A percentile compares a stretch with the other conserved stretches of the same genome.
These are phyloP conservation scores for Lipomyces yarrowii DNA, from an alignment of 1,139 yeast genomes.

Conservation along the genomic window DNA sequence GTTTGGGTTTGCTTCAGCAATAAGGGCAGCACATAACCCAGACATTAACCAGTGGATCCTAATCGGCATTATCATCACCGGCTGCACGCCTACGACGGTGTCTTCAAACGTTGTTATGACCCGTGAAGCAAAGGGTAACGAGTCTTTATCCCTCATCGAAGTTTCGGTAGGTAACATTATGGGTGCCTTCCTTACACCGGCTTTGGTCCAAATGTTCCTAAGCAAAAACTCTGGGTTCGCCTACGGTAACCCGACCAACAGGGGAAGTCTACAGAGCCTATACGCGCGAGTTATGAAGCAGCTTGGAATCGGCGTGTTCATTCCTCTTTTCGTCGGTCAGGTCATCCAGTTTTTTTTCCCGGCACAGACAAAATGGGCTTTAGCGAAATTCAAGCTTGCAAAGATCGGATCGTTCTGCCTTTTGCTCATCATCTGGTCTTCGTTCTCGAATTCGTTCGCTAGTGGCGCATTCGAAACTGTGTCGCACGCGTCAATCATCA, in stretches of 20 bases:
- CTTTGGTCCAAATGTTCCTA: slow-evolving; percentile 71
- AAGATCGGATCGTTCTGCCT: slow-evolving; percentile 81
- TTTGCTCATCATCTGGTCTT: slow-evolving; percentile 75
- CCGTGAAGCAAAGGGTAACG: slow-evolving; percentile 78
- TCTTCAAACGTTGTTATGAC: slow-evolving; percentile 93
- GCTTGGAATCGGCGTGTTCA: slow-evolving; percentile 77
- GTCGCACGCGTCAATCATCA: slow-evolving; percentile 66
- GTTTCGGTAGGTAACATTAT: slow-evolving; percentile 80
- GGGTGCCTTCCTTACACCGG: slow-evolving; percentile 88
- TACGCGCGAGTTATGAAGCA: slow-evolving; percentile 82
- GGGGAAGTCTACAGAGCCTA: slow-evolving; percentile 55
- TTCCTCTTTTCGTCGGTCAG: slow-evolving; percentile 89
- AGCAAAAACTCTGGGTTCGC: slow-evolving; percentile 57
- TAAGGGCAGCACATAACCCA: slow-evolving; percentile 58
- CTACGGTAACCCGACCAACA: slow-evolving; percentile 80
- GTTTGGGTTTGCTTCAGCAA: slow-evolving; percentile 72
- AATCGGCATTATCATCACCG: slow-evolving; percentile 78
- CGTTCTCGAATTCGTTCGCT: slow-evolving; percentile 86
- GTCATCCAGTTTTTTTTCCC: slow-evolving; percentile 71
- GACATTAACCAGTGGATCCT: slow-evolving; percentile 72
- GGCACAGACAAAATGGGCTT: slow-evolving; percentile 60
- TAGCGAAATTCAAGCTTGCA: slow-evolving; percentile 60
- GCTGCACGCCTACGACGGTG: slow-evolving; percentile 88
- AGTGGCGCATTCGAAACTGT: slow-evolving; percentile 77
- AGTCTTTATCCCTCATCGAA: slow-evolving; percentile 74